Conservation (phyloP, 2,329 filamentous ascomycete genomes). For the Aspergillus sergii region DNA sequence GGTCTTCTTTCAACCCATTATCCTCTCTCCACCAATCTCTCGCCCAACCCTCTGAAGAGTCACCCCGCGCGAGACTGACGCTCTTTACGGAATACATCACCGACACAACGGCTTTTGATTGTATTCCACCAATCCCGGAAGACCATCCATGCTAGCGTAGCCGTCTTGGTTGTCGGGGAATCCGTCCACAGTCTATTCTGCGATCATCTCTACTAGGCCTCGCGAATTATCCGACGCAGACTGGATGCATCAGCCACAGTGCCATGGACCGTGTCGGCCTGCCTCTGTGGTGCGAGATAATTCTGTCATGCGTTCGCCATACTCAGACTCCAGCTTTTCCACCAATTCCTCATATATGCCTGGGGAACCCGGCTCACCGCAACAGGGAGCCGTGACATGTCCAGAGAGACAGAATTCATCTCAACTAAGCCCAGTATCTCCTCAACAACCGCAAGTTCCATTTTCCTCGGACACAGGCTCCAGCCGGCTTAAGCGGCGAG, state of each 20-base stretch:
- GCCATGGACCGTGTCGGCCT: constrained; percentile 35
- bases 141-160: background rate
- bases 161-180: background rate
- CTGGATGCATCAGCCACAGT: constrained; percentile 37
- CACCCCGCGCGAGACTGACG: background rate
- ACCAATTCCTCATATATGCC: constrained; percentile 20
- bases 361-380: constrained; percentile 19
- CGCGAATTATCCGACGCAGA: constrained; percentile 17
- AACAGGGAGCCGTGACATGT: constrained; percentile 17
- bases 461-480: constrained; percentile 21
- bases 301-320: constrained; percentile 32
- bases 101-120: background rate
- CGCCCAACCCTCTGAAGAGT: constrained; percentile 6
- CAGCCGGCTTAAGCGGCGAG: constrained; percentile 36
- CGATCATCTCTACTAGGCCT: constrained; percentile 1
- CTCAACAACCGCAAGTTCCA: constrained; percentile 16
- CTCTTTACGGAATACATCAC: background rate
- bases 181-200: background rate
- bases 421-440: constrained; percentile 24
- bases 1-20: constrained; percentile 2
- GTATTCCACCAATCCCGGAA: constrained; percentile 4
- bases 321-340: constrained; percentile 21
- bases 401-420: constrained; percentile 14
- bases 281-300: constrained; percentile 26
- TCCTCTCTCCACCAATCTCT: background rate